Percentiles rank a stretch among this genome's conserved stretches.
Evolutionary conservation across 495 filamentous ascomycete species (phyloP).

Genomic region (Penicillium pulvis): DNA sequence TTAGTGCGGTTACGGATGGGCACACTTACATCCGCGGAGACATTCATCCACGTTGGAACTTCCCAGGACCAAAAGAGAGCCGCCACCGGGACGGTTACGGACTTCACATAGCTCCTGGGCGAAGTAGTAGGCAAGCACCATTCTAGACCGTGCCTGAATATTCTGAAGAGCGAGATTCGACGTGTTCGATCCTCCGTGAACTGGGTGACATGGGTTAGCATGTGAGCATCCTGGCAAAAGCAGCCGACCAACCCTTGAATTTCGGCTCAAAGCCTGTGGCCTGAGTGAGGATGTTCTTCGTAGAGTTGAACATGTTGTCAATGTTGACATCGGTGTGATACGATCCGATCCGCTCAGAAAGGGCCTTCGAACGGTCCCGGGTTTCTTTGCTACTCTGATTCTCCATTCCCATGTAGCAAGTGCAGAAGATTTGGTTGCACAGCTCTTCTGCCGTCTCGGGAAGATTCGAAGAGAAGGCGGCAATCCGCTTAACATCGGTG

Average conservation of each 20-base stretch:
- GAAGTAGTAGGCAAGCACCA: slow-evolving; percentile 16
- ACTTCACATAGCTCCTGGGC: slow-evolving; percentile 16
- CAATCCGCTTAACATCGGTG: slow-evolving; percentile 18
- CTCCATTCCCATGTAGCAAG: slow-evolving; percentile 17
- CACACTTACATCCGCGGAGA: slow-evolving; percentile 15
- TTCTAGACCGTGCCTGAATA: slow-evolving; percentile 15
- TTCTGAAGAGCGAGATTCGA: slow-evolving; percentile 15
- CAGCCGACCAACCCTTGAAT: slow-evolving; percentile 11
- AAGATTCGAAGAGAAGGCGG: slow-evolving; percentile 9
- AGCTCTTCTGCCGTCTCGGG: slow-evolving; percentile 18
- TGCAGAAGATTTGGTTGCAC: slow-evolving; percentile 15
- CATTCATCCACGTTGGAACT: slow-evolving; percentile 18
- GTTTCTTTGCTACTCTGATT: slow-evolving; percentile 18
- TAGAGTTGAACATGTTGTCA: slow-evolving; percentile 13
- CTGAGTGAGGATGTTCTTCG: slow-evolving; percentile 15
- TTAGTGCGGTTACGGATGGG: not conserved
- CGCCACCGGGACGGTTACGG: slow-evolving; percentile 8
- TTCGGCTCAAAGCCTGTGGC: slow-evolving; percentile 15
- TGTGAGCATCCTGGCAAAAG: not conserved
- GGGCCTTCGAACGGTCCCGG: slow-evolving; percentile 6
- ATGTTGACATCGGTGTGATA: slow-evolving; percentile 19
- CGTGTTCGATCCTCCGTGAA: slow-evolving; percentile 13
- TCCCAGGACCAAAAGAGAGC: slow-evolving; percentile 13
- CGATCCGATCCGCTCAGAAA: slow-evolving; percentile 12
- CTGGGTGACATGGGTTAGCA: slow-evolving; percentile 2